phyloP scores from a whole-genome alignment of 1,139 yeast genomes.

The Insectozyma bohioensis region DNA sequence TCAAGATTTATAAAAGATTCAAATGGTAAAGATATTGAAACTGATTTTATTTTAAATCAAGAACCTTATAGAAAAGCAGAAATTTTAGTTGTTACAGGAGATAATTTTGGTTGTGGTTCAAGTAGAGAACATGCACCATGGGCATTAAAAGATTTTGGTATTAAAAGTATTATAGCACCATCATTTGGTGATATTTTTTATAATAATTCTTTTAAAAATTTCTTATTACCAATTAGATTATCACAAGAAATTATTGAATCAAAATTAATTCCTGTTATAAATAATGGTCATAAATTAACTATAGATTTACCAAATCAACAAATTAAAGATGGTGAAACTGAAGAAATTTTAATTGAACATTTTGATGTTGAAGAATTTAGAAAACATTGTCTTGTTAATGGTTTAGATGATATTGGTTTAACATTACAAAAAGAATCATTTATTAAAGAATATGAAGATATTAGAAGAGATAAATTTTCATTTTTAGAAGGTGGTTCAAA shows the following conservation, averaged over 20 bases:
- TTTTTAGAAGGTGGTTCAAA: slow-evolving; percentile 88
- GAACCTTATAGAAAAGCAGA: slow-evolving; percentile 79
- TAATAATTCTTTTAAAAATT: slow-evolving; percentile 95
- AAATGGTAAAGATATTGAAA: slow-evolving; percentile 73
- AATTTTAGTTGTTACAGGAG: slow-evolving; percentile 89
- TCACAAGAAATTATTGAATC: slow-evolving; percentile 69
- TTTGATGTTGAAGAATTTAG: slow-evolving; percentile 90
- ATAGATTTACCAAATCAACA: slow-evolving; percentile 86
- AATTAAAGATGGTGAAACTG: slow-evolving; percentile 64
- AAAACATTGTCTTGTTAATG: slow-evolving; percentile 91
- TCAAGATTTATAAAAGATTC: slow-evolving; percentile 71
- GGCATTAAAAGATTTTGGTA: slow-evolving; percentile 98
- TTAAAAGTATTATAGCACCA: slow-evolving; percentile 93
- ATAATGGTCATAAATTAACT: slow-evolving; percentile 66
- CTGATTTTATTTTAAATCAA: slow-evolving; percentile 86
- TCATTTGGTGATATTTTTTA: slow-evolving; percentile 97
- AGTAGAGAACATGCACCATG: slow-evolving; percentile 99
- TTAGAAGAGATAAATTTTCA: slow-evolving; percentile 76
- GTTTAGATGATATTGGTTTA: slow-evolving; percentile 94
- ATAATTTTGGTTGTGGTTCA: slow-evolving; percentile 98
- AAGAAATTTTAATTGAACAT: slow-evolving; percentile 71
- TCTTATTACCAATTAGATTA: slow-evolving; percentile 85
- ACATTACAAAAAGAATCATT: slow-evolving; percentile 85
- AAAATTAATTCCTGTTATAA: slow-evolving; percentile 78
- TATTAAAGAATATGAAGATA: slow-evolving; percentile 70